Conservation (phyloP, 2,329 filamentous ascomycete species). For the Colletotrichum liriopes region DNA sequence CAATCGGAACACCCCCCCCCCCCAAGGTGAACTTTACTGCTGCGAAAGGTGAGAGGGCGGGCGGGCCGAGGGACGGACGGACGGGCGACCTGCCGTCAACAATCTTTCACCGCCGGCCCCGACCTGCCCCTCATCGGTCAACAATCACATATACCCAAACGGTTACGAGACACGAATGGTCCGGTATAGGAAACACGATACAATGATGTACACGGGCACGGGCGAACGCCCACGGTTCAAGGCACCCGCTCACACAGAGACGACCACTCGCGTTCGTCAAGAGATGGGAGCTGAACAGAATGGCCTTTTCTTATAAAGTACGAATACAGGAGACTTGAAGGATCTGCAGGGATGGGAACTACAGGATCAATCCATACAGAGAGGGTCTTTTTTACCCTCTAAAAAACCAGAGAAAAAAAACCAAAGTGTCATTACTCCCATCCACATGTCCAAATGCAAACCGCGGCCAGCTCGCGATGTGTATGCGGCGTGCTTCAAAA, state of each 20-base stretch:
- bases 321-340: slow-evolving; percentile 35
- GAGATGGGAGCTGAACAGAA: neutral
- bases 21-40: neutral
- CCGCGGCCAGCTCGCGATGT: slow-evolving; percentile 27
- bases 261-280: neutral
- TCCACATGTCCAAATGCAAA: slow-evolving; percentile 34
- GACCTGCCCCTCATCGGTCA: neutral
- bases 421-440: slow-evolving; percentile 37
- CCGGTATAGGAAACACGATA: neutral
- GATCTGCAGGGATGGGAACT: slow-evolving; percentile 20
- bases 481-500: slow-evolving; percentile 15
- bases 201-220: slow-evolving; percentile 5
- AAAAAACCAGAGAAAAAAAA: slow-evolving; percentile 7
- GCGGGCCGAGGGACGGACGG: neutral
- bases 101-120: too few relatives aligned
- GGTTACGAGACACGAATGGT: neutral
- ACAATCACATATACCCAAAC: neutral
- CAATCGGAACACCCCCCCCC: too few relatives aligned
- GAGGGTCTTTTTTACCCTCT: neutral
- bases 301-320: slow-evolving; percentile 15
- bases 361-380: slow-evolving; percentile 18
- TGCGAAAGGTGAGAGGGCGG: neutral
- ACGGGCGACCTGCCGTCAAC: neutral
- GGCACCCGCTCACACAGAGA: neutral
- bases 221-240: neutral